Evolutionary conservation across 257 asterid species (phyloP), one percentile per base, ranked within the genome.

Genomic region (Rhazya stricta): DNA sequence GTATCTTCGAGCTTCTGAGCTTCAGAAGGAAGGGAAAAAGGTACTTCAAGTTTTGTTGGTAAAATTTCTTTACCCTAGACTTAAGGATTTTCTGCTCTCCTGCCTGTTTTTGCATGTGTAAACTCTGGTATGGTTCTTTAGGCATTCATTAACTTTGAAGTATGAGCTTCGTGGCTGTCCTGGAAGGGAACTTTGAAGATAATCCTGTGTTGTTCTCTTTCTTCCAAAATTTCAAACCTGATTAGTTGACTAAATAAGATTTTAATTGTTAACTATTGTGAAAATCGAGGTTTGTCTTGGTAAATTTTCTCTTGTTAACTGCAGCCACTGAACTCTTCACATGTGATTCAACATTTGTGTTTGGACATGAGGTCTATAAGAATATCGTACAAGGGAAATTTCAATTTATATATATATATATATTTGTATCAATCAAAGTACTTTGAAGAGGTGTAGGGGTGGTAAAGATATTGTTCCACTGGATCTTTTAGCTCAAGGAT

Each of bases 1-100:
- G 80, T 96, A 96, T 85, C 99, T 96, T 76, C 97, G 97, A 57
- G 99, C 99, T 79, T 89, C 99, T 75, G 98, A 96, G 86, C 97
- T 96, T 86, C 99, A 96, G 85, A 96, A 91, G 83, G 97, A 96
- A 79, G 98, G 99, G 74, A 96, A 93, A 85, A 96, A 93, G 99
- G 99, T 93, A 83, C 30, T 16, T 41, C 23, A 29, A 15, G 13
- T 36, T 41, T 54, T 41, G 46, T 25, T 61, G 9, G 45, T 66
- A 29, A 4, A 5, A 37, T 9, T 21, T 74, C 19, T 12, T 71
- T 50, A 27, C 13, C 12, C 29, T 71, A 18, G 29, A 70, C 48
- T 27, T 11, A 27, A 27, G 60, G 13, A 58, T 25, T 27, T 37
- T 72, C 63, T 68, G 37, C 25, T 21, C 37, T 67, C 13, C 45